Evolutionary conservation across 2,329 filamentous ascomycete species (phyloP), one percentile per base, ranked within the genome.

Genomic region (Didymellaceae sp.): DNA sequence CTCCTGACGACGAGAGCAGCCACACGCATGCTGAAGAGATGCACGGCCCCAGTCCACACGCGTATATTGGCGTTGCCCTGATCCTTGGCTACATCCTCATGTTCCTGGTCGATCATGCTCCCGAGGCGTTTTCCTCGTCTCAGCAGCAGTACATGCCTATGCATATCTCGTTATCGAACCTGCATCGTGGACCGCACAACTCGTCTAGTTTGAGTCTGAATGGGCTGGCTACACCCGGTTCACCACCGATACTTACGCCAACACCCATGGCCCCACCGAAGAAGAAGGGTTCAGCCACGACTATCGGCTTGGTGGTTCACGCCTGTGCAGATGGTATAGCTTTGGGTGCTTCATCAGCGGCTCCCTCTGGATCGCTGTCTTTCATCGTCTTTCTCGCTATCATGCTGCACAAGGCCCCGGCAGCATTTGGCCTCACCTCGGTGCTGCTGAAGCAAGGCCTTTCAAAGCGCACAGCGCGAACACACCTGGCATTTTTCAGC

Each of bases 361-460:
- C 69, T 2, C 65, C 88, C 3, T 87, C 89, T 4, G 84, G 86
- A 1, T 68, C 68, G 50, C 77, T 99, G 9, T 91, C 90, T 26
- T 85, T 97, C 53, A 90, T 99, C 62, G 91, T 99, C 30, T 99
- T 99, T 72, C 75, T 96, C 31, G 94, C 94, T 9, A 94, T 99
- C 61, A 95, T 99, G 89, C 85, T 97, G 5, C 94, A 99, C 75
- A 99, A 97, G 76, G 93, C 91, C 1, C 93, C 92, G 0, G 94
- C 94, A 1, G 92, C 94, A 0, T 99, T 99, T 76, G 94, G 94
- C 0, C 77, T 99, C 38, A 97, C 93, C 0, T 92, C 91, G 1
- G 85, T 97, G 2, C 77, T 99, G 37, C 79, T 99, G 37, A 95
- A 93, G 72, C 91, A 97, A 68, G 94, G 94, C 0, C 78, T 97